A percentile compares a stretch with the other conserved stretches of the same genome.
Conservation (phyloP, 768 basidiomycete species). For the Termitomyces sp. region DNA sequence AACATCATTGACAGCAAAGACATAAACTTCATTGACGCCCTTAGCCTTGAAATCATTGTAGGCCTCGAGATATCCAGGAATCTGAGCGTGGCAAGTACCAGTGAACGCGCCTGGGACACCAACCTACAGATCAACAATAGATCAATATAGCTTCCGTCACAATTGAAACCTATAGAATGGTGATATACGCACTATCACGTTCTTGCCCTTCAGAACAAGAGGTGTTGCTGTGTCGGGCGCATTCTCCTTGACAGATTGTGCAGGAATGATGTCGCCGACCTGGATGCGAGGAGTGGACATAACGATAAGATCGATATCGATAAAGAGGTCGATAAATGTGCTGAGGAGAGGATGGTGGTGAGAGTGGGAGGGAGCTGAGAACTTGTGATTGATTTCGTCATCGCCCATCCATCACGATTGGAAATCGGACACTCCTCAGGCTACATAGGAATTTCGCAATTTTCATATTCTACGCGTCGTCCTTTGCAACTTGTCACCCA, state of each 20-base stretch:
- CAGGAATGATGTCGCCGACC: conserved; percentile 48
- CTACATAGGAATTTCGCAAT: too few relatives aligned
- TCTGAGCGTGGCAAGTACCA: conserved; percentile 62
- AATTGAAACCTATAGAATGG: neutral
- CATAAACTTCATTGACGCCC: conserved; percentile 67
- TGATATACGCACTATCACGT: conserved; percentile 50
- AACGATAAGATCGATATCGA: neutral
- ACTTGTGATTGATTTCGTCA: conserved; percentile 3
- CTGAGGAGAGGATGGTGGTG: neutral
- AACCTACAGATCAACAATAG: conserved; percentile 35
- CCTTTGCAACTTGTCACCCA: too few relatives aligned
- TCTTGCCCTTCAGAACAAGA: conserved; percentile 54
- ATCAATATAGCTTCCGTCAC: neutral
- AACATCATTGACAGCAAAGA: conserved; percentile 76
- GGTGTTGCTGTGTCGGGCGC: conserved; percentile 38
- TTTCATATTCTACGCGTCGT: too few relatives aligned
- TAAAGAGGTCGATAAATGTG: neutral
- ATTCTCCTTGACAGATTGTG: conserved; percentile 55
- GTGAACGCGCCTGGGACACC: conserved; percentile 80
- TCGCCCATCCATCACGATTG: neutral
- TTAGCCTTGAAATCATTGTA: conserved; percentile 74
- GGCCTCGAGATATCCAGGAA: conserved; percentile 60
- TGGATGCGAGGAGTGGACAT: conserved; percentile 33
- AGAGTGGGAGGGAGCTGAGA: neutral
- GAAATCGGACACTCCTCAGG: neutral